phyloP scores from a whole-genome alignment of 2,329 filamentous ascomycete genomes.

The Trichoderma pleuroti region DNA sequence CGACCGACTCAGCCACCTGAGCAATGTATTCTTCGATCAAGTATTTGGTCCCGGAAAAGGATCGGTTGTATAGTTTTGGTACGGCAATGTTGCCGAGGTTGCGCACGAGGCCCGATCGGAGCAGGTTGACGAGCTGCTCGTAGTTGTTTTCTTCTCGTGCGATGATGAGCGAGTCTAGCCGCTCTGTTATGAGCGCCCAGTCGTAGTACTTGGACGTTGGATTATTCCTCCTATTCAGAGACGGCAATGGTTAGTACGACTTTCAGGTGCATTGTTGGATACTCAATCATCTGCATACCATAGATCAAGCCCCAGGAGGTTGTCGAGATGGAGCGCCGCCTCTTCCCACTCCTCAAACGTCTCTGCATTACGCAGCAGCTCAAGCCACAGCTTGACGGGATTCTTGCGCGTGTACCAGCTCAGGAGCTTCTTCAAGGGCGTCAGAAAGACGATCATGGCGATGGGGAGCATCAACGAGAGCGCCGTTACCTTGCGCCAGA shows the following conservation, averaged over 20 bases:
- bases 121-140: conserved; percentile 69
- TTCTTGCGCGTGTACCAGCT: conserved; percentile 65
- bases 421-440: conserved; percentile 57
- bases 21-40: conserved; percentile 89
- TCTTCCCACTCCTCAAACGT: conserved; percentile 84
- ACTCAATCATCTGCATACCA: conserved; percentile 55
- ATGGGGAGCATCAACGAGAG: conserved; percentile 5
- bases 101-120: conserved; percentile 74
- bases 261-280: background rate
- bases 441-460: conserved; percentile 24
- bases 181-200: conserved; percentile 76
- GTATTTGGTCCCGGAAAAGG: conserved; percentile 84
- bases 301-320: conserved; percentile 72
- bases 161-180: conserved; percentile 66
- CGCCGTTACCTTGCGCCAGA: conserved; percentile 56
- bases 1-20: conserved; percentile 75
- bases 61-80: conserved; percentile 75
- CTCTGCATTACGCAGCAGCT: conserved; percentile 61
- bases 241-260: conserved; percentile 13
- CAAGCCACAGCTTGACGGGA: conserved; percentile 61
- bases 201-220: conserved; percentile 80
- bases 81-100: conserved; percentile 90
- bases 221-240: conserved; percentile 69
- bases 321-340: conserved; percentile 79
- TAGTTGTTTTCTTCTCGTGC: conserved; percentile 70